phyloP scores from a whole-genome alignment of 768 basidiomycete species.

The Boletus patriciae region DNA sequence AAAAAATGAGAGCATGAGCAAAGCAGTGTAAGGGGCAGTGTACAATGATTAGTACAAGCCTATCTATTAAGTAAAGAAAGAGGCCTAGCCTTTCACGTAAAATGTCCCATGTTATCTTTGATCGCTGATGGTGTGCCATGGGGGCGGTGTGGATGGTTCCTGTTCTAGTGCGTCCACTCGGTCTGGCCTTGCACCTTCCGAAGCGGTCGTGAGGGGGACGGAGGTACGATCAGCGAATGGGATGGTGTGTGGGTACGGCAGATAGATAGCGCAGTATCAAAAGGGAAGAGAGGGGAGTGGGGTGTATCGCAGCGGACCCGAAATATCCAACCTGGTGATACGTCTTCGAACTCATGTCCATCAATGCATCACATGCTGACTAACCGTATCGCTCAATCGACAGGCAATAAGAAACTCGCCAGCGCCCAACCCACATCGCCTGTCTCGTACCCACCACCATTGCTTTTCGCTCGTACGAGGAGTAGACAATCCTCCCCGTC shows the following conservation, averaged over 20 bases:
- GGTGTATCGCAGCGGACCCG: conserved; percentile 17
- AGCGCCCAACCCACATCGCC: conserved; percentile 75
- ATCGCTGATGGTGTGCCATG: conserved; percentile 1
- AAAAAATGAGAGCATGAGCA: background rate
- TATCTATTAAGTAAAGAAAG: background rate
- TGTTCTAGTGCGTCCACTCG: conserved; percentile 3
- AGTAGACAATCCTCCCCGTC: conserved; percentile 76
- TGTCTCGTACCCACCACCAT: conserved; percentile 23
- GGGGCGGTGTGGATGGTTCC: conserved; percentile 1
- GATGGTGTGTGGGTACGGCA: background rate
- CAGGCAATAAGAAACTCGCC: conserved; percentile 75
- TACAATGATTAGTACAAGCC: conserved; percentile 16
- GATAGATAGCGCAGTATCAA: conserved; percentile 16
- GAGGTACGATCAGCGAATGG: background rate
- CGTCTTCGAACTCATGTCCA: conserved; percentile 2
- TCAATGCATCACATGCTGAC: conserved; percentile 5
- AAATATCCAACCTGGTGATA: conserved; percentile 2
- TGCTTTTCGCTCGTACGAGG: conserved; percentile 54
- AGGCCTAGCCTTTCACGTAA: conserved; percentile 6
- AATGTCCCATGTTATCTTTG: conserved; percentile 3
- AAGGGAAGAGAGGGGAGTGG: background rate
- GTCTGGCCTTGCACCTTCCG: conserved; percentile 7
- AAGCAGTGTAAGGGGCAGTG: background rate
- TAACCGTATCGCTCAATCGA: conserved; percentile 35
- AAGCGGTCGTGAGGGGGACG: conserved; percentile 1